These are phyloP conservation scores for Aspergillus oerlinghausenensis DNA, from an alignment of 2,329 filamentous ascomycete genomes.

Conservation along the genomic window DNA sequence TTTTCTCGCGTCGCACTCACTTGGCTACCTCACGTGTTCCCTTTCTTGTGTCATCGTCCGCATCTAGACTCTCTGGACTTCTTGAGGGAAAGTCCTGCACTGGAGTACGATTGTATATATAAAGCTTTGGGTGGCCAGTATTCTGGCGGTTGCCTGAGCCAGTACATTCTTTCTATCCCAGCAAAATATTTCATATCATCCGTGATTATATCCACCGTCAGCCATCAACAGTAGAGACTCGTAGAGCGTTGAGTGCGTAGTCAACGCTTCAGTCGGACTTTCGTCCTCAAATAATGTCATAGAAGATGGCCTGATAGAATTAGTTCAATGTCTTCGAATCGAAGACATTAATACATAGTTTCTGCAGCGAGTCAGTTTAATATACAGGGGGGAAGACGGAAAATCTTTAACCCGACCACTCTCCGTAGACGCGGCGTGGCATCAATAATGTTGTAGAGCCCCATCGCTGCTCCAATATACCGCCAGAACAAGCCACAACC, in stretches of 20 bases:
- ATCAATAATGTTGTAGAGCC: conserved; percentile 26
- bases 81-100: not conserved
- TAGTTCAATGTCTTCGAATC: not conserved
- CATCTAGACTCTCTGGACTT: not conserved
- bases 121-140: not conserved
- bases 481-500: conserved; percentile 6
- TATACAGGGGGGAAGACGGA: conserved; percentile 18
- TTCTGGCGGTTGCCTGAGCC: not conserved
- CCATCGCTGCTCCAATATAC: conserved; percentile 6
- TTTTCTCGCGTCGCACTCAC: not conserved
- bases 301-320: not conserved
- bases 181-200: not conserved
- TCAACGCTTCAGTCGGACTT: not conserved
- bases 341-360: too few species aligned
- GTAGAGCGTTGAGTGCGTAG: not conserved
- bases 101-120: not conserved
- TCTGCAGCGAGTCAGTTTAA: not conserved
- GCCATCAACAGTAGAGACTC: not conserved
- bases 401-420: conserved; percentile 24
- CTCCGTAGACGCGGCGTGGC: conserved; percentile 32
- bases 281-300: not conserved
- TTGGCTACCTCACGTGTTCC: conserved; percentile 4
- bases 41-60: conserved; percentile 5
- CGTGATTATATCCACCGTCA: not conserved
- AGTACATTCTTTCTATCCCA: not conserved